Base-by-base conservation (phyloP, 495 filamentous ascomycete species). In the Lophiotrema nucula region DNA sequence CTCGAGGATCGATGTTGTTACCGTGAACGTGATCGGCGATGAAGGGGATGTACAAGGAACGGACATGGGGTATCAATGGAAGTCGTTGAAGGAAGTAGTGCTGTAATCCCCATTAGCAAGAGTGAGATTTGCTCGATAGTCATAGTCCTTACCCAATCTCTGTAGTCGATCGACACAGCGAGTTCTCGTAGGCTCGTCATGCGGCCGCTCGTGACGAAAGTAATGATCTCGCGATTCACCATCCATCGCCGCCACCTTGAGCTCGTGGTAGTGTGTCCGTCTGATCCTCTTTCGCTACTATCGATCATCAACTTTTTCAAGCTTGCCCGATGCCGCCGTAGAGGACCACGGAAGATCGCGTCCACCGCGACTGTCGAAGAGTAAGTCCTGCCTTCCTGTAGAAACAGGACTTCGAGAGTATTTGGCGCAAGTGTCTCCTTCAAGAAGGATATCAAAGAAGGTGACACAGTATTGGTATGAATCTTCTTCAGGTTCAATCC, bases 21-120 rank as follows among this genome's bases (percentile, higher is more conserved):
- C 72, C 71, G 37, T 84, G 77, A n/a, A 82, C 77, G 50, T 82
- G 81, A 35, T 88, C 82, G 31, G 79, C 74, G 26, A 96, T 84
- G 64, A 86, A 79, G 1, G 88, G 83, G 23, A 97, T 82, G 65
- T 96, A 85, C 4, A 96, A 77, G 1, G 88, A 85, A 2, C 84
- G 85, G 25, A 97, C 80, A 51, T 88, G 83, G 2, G 86, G 78
- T 49, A 95, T 78, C 26, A 84, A 78, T 1, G 89, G 90, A 16
- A 97, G 81, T 48, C 85, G 78, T 63, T 90, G 90, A 4, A 97
- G 80, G 76, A 97, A 90, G 59, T 81, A 86, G 75, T 97, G 92
- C 91, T 95, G 58, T 23, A 16, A 8, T 1, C 28, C 33, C 21
- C 21, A 46, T 74, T 67, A 72, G 69, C 69, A 3, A 11, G 42